phyloP scores from a whole-genome alignment of 441 rosid species.

The Jatropha multifida region DNA sequence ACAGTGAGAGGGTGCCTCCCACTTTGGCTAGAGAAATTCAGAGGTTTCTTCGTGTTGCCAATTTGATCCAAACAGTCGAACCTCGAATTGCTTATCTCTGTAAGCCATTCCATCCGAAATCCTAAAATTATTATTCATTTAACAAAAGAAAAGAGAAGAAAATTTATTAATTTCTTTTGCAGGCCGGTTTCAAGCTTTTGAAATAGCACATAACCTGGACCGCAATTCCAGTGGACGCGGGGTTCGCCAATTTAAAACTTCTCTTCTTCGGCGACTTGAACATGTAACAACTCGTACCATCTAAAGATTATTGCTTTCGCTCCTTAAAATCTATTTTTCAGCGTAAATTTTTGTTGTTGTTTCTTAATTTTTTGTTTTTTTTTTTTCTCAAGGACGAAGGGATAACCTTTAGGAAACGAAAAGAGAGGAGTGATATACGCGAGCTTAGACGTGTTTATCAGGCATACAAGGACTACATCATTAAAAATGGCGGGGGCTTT shows the following conservation, averaged over 20 bases:
- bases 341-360: conserved; percentile 2
- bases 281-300: conserved; percentile 34
- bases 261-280: conserved; percentile 89
- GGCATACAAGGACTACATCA: conserved; percentile 56
- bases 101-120: conserved; percentile 22
- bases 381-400: conserved; percentile 55
- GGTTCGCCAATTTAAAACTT: conserved; percentile 90
- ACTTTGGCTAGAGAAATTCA: conserved; percentile 72
- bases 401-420: conserved; percentile 43
- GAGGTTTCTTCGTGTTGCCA: conserved; percentile 88
- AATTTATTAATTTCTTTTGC: conserved; percentile 21
- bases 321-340: background rate
- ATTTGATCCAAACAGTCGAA: conserved; percentile 58
- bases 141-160: too few species aligned
- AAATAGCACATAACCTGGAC: conserved; percentile 77
- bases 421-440: conserved; percentile 60
- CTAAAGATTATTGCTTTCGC: too few species aligned
- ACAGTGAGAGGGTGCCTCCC: conserved; percentile 87
- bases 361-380: conserved; percentile 14
- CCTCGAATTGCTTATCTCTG: conserved; percentile 92
- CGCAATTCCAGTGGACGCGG: conserved; percentile 74
- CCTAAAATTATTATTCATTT: background rate
- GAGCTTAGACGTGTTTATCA: conserved; percentile 82
- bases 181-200: conserved; percentile 95
- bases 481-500: conserved; percentile 46